Evolutionary conservation across 345 rosid species (phyloP).

Genomic region (Gossypium rotundifolium): DNA sequence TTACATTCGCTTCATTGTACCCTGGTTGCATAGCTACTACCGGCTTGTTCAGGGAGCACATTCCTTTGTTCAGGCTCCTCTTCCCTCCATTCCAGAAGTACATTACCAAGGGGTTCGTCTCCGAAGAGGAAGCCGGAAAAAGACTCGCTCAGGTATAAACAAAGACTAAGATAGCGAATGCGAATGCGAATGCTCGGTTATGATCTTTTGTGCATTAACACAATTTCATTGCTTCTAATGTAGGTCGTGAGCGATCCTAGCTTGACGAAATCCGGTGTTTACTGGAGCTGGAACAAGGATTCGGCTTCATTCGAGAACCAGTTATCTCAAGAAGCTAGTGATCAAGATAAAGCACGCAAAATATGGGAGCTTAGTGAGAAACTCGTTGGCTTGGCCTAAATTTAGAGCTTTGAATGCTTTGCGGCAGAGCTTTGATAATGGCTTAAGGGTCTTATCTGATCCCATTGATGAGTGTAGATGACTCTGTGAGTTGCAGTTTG

Average conservation of each 20-base stretch:
- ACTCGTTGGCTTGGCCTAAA: constrained; percentile 79
- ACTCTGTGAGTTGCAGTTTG: constrained; percentile 16
- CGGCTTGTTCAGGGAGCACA: constrained; percentile 87
- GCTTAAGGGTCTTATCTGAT: constrained; percentile 4
- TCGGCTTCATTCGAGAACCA: constrained; percentile 94
- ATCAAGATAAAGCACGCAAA: constrained; percentile 76
- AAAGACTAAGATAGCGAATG: neutral
- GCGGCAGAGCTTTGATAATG: constrained; percentile 19
- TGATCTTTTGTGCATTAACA: neutral
- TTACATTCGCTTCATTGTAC: constrained; percentile 85
- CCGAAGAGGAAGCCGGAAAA: constrained; percentile 89
- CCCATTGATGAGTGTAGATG: constrained; percentile 8
- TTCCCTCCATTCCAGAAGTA: constrained; percentile 98
- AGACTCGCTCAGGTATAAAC: constrained; percentile 80
- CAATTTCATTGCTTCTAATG: constrained; percentile 10
- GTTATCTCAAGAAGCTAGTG: constrained; percentile 90
- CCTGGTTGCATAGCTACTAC: constrained; percentile 99
- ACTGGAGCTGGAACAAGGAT: constrained; percentile 97
- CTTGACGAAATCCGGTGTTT: constrained; percentile 88
- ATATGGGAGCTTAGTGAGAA: constrained; percentile 97
- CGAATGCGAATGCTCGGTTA: neutral
- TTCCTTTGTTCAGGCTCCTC: constrained; percentile 28
- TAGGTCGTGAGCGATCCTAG: constrained; percentile 83
- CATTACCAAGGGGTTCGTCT: constrained; percentile 91
- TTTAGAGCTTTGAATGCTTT: constrained; percentile 5